Conservation (phyloP, 192 early-diverging fungal species). For the Entophlyctis luteolus region DNA sequence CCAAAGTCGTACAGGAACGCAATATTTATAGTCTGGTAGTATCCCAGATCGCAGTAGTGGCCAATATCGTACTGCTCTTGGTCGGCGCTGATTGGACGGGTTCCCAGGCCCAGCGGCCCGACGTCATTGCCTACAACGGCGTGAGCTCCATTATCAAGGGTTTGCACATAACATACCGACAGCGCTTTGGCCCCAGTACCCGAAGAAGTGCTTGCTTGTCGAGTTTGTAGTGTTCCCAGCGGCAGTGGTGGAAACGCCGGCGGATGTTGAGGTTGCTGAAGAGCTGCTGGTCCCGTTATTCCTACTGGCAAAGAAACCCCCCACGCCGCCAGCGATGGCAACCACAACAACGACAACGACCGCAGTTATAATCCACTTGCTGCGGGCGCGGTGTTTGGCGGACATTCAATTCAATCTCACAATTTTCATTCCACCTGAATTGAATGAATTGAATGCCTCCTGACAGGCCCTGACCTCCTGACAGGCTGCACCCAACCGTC, state of each 20-base stretch:
- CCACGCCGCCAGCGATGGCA: neutral
- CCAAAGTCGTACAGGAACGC: conserved; percentile 9
- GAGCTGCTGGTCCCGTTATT: neutral
- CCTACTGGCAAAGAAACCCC: conserved; percentile 1
- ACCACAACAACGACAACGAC: neutral
- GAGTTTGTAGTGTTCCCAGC: neutral
- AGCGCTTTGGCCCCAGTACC: conserved; percentile 10
- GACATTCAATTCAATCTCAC: too few relatives aligned
- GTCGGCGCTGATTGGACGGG: neutral
- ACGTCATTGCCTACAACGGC: neutral
- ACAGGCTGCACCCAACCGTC: too few relatives aligned
- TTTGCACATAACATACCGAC: neutral
- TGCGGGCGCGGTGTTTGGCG: too few relatives aligned
- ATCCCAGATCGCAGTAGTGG: neutral
- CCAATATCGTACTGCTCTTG: neutral
- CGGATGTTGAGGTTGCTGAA: neutral
- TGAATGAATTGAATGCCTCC: too few relatives aligned
- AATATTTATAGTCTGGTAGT: conserved; percentile 11
- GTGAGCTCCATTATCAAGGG: too few relatives aligned
- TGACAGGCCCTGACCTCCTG: too few relatives aligned
- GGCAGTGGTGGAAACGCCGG: neutral
- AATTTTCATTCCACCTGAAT: too few relatives aligned
- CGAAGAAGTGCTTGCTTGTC: neutral
- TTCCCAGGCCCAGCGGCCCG: neutral
- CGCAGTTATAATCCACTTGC: neutral